Evolutionary conservation across 1,139 yeast species (phyloP).

Genomic region (Candida tropicalis): DNA sequence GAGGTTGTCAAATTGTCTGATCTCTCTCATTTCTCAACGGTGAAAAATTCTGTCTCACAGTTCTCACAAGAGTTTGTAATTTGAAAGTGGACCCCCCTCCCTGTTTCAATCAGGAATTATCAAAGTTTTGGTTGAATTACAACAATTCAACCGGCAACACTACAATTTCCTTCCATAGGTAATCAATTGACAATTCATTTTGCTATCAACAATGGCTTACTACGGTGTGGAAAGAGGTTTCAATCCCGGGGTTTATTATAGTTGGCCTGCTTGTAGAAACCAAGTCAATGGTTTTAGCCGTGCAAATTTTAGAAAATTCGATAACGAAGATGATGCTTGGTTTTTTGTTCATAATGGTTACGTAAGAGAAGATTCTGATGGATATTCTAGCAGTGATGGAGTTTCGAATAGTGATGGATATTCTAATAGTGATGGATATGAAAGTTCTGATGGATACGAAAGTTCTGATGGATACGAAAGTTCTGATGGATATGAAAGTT

Average conservation of each 20-base stretch:
- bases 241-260: conserved; percentile 49
- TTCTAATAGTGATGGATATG: not conserved
- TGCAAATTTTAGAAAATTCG: conserved; percentile 58
- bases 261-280: conserved; percentile 52
- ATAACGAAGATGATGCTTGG: conserved; percentile 45
- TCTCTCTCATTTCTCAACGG: no score
- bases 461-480: not conserved
- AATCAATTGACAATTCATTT: no score
- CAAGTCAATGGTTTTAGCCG: conserved; percentile 54
- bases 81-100: no score
- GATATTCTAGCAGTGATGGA: no score
- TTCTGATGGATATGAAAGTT: not conserved
- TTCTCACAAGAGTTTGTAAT: no score
- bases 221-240: conserved; percentile 68
- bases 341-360: conserved; percentile 1
- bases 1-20: no score
- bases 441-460: not conserved
- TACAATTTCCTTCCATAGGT: no score
- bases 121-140: no score
- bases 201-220: conserved; percentile 30
- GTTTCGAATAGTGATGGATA: not conserved
- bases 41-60: no score
- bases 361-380: not conserved
- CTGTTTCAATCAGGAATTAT: no score
- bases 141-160: no score